These are phyloP conservation scores for Logfia minima DNA, from an alignment of 129 eudicot species.

Conservation along the genomic window DNA sequence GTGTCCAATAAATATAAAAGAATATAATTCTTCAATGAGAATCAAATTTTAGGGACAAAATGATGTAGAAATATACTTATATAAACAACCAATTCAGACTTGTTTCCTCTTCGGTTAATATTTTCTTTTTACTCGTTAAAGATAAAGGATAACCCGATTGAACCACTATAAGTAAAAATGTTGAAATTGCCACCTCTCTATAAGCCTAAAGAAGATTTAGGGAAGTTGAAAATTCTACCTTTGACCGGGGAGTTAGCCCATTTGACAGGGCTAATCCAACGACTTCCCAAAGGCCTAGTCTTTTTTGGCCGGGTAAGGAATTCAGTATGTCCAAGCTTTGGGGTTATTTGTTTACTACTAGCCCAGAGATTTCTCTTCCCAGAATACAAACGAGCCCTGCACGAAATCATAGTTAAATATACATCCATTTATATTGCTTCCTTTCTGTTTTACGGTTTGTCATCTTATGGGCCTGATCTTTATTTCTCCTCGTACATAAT, in stretches of 20 bases:
- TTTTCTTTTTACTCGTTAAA: neutral
- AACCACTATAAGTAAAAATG: neutral
- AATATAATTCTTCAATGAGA: neutral
- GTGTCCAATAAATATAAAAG: neutral
- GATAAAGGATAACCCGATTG: neutral
- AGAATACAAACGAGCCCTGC: constrained; percentile 36
- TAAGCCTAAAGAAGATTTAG: neutral
- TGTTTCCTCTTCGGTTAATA: neutral
- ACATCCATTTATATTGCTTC: neutral
- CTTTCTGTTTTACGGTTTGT: neutral
- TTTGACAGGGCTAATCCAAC: constrained; percentile 34
- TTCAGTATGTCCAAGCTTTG: constrained; percentile 50
- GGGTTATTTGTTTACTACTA: constrained; percentile 26
- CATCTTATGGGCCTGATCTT: neutral
- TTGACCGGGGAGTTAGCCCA: constrained; percentile 50
- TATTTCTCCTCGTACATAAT: neutral
- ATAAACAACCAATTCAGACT: neutral
- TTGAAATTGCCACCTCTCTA: neutral
- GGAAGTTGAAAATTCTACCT: constrained; percentile 34
- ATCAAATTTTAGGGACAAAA: neutral
- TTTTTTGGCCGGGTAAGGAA: constrained; percentile 60
- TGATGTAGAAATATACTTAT: neutral
- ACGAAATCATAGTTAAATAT: constrained; percentile 13
- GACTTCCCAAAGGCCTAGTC: constrained; percentile 34
- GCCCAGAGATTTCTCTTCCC: constrained; percentile 36